Conservation (phyloP, 176 grass and related monocot genomes). For the Tuctoria greenei region DNA sequence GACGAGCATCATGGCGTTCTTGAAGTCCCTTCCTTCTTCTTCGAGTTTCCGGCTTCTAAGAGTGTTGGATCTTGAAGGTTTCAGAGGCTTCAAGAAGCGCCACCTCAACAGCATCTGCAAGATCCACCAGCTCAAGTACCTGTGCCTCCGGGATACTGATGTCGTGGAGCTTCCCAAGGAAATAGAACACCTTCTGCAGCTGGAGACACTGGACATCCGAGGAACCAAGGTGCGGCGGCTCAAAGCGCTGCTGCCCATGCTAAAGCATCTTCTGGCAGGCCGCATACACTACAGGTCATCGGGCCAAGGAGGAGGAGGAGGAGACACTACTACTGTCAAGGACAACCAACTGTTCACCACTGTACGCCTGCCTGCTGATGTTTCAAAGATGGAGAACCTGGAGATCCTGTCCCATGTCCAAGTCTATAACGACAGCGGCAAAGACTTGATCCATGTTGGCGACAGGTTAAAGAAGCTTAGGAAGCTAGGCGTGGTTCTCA, state of each 20-base stretch:
- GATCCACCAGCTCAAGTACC: slow-evolving; percentile 19
- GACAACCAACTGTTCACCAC: not conserved
- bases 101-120: slow-evolving; percentile 14
- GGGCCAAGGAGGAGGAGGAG: not conserved
- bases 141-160: slow-evolving; percentile 24
- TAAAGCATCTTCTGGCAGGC: slow-evolving; percentile 39
- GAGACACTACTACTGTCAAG: not conserved
- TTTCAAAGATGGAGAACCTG: not conserved
- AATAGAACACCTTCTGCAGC: not conserved
- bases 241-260: not conserved
- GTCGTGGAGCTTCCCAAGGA: not conserved
- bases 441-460: not conserved
- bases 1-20: not conserved
- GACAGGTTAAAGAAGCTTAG: not conserved
- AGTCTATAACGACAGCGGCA: not conserved
- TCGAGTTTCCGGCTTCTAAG: not conserved
- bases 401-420: slow-evolving; percentile 2
- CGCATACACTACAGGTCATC: not conserved
- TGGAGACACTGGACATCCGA: slow-evolving; percentile 38
- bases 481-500: slow-evolving; percentile 5
- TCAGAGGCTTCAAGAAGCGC: not conserved
- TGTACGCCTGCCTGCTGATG: not conserved
- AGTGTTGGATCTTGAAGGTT: slow-evolving; percentile 33
- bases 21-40: not conserved
- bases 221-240: slow-evolving; percentile 17